Base-by-base conservation (phyloP, 2,329 filamentous ascomycete genomes). In the Pseudogymnoascus sp. region DNA sequence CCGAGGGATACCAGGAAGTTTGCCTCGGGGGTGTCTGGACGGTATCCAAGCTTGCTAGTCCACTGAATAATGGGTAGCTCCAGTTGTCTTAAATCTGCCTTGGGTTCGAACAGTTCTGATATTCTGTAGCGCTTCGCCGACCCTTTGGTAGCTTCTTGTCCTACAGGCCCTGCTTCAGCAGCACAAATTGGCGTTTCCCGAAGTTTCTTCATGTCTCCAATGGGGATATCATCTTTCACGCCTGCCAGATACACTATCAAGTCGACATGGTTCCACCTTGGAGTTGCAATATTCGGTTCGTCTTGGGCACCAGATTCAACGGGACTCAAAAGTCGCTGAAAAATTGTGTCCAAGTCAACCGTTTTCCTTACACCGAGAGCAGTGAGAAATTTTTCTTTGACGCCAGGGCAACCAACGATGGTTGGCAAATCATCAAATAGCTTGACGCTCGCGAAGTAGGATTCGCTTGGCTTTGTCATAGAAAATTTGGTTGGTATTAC, bases 171-270 rank as follows among this genome's bases (percentile, higher is more conserved):
- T 59, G 80, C 80, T 73, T 96, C 91, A 2, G 89, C 89, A 9
- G 91, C 91, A 70, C 93, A 93, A 46, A 97, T 91, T 10, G 85
- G 86, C 0, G 91, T 91, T 59, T 87, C 83, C 63, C 83, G 88
- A 23, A 99, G 81, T 70, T 88, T 90, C 67, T 85, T 86, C 62
- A 97, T 83, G 73, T 99, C 95, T 60, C 88, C 87, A 9, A 78
- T 75, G 0, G 95, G 95, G 65, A 99, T 97, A 69, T 99, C 95
- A 61, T 90, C 85, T 65, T 85, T 86, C 29, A 99, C 95, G 7
- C 93, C 96, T 10, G 93, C 86, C 46, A 99, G 83, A 70, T 99
- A 99, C 70, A 92, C 93, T 75, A 99, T 92, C 26, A 99, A 80
- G 73, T 99, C 93, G 65, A 96, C 87, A 72, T 97, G 93, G 64